These are phyloP conservation scores for Aquilaria agallochum DNA, from an alignment of 441 rosid genomes.

Conservation along the genomic window DNA sequence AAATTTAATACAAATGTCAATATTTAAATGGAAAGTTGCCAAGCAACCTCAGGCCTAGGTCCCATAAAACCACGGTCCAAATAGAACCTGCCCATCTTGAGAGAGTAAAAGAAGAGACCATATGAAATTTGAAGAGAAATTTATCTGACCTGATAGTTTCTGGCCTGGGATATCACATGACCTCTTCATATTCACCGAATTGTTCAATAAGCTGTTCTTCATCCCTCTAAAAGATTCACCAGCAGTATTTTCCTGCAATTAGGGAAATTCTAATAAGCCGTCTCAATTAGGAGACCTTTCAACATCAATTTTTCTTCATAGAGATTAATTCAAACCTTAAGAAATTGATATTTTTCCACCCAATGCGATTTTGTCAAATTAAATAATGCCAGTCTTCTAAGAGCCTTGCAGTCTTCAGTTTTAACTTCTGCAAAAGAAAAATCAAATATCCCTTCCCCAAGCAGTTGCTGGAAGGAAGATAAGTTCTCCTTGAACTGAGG, in stretches of 20 bases:
- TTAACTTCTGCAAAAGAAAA: constrained; percentile 43
- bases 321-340: constrained; percentile 55
- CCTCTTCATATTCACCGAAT: constrained; percentile 32
- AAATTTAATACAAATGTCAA: too few species aligned
- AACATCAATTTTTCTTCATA: constrained; percentile 8
- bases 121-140: constrained; percentile 7
- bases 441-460: constrained; percentile 81
- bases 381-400: constrained; percentile 62
- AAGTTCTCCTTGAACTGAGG: constrained; percentile 82
- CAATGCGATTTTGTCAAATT: constrained; percentile 60
- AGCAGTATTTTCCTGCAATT: constrained; percentile 35
- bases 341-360: constrained; percentile 56
- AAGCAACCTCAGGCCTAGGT: too few species aligned
- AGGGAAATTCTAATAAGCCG: constrained; percentile 14
- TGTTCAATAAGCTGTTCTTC: constrained; percentile 17
- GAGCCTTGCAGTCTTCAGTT: constrained; percentile 53
- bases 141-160: constrained; percentile 42
- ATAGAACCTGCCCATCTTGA: too few species aligned
- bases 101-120: too few species aligned
- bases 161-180: constrained; percentile 30
- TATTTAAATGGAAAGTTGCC: too few species aligned
- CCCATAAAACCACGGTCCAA: too few species aligned
- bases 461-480: constrained; percentile 64
- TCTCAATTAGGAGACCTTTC: neutral
- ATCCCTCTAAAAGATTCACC: constrained; percentile 29